Conservation (phyloP, 2,329 filamentous ascomycete species). For the Xylariaceae sp. region DNA sequence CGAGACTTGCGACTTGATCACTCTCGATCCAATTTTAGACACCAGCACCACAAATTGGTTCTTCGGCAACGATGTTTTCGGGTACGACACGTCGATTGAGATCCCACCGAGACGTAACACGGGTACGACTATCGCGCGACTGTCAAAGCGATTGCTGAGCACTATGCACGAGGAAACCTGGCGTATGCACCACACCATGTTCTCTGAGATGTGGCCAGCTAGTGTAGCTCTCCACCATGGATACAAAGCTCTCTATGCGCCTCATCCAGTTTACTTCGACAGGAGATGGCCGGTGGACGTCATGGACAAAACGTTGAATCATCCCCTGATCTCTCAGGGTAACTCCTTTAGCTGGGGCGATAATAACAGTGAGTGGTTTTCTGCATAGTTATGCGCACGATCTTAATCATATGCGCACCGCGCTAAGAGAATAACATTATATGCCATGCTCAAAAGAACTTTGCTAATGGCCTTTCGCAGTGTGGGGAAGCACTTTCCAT, state of each 20-base stretch:
- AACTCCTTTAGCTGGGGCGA: constrained; percentile 58
- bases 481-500: constrained; percentile 63
- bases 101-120: constrained; percentile 55
- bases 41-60: constrained; percentile 55
- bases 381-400: no score
- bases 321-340: constrained; percentile 46
- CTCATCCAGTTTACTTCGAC: constrained; percentile 64
- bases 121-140: constrained; percentile 52
- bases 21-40: constrained; percentile 58
- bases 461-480: not conserved
- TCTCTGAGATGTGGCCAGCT: constrained; percentile 59
- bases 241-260: constrained; percentile 84
- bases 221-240: constrained; percentile 60
- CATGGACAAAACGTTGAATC: constrained; percentile 61
- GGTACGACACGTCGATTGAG: constrained; percentile 45
- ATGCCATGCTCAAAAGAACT: not conserved
- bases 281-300: constrained; percentile 56
- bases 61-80: constrained; percentile 52
- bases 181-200: constrained; percentile 50
- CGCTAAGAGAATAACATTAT: not conserved
- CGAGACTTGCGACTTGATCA: constrained; percentile 57
- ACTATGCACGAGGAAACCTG: constrained; percentile 57
- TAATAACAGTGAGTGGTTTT: constrained; percentile 46
- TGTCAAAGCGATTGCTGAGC: constrained; percentile 48
- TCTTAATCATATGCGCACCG: not conserved